Percentiles rank a stretch among this genome's conserved stretches.
These are phyloP conservation scores for Ascochyta koolunga DNA, from an alignment of 2,329 filamentous ascomycete species.

Conservation along the genomic window DNA sequence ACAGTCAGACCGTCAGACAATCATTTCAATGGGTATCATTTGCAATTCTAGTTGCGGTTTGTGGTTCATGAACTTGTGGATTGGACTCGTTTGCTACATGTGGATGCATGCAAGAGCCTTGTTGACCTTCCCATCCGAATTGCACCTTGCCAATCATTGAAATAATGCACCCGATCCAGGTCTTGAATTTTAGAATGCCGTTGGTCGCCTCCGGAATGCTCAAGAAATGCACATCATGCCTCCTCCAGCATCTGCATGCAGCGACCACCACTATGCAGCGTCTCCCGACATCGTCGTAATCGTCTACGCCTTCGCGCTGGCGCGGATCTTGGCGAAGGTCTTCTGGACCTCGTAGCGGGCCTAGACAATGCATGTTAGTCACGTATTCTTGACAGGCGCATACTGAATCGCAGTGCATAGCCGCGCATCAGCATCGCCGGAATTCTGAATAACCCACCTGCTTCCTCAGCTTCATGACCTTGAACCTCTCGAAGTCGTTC, in stretches of 20 bases:
- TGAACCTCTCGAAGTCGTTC: constrained; percentile 99
- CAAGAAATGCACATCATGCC: constrained; percentile 48
- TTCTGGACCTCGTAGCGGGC: constrained; percentile 96
- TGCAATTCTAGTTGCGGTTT: constrained; percentile 42
- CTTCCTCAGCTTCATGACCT: constrained; percentile 99
- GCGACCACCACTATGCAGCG: constrained; percentile 36
- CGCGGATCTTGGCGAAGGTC: constrained; percentile 83
- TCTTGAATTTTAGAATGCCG: constrained; percentile 49
- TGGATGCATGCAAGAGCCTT: constrained; percentile 48
- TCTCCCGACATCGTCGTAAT: constrained; percentile 37
- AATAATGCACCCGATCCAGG: constrained; percentile 45
- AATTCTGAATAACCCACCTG: constrained; percentile 67
- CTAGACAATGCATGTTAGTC: constrained; percentile 48
- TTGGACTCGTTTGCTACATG: constrained; percentile 49
- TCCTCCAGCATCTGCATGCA: constrained; percentile 41
- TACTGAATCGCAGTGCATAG: neutral
- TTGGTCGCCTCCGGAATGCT: constrained; percentile 46
- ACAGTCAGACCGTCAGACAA: neutral
- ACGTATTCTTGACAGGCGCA: constrained; percentile 6
- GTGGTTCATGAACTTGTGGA: constrained; percentile 48
- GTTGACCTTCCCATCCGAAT: constrained; percentile 49
- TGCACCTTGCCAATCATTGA: constrained; percentile 49
- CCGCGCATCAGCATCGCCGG: neutral
- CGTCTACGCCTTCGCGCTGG: constrained; percentile 49
- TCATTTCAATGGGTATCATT: constrained; percentile 41